These are phyloP conservation scores for Polyporus arcularius DNA, from an alignment of 768 basidiomycete species.

Conservation along the genomic window DNA sequence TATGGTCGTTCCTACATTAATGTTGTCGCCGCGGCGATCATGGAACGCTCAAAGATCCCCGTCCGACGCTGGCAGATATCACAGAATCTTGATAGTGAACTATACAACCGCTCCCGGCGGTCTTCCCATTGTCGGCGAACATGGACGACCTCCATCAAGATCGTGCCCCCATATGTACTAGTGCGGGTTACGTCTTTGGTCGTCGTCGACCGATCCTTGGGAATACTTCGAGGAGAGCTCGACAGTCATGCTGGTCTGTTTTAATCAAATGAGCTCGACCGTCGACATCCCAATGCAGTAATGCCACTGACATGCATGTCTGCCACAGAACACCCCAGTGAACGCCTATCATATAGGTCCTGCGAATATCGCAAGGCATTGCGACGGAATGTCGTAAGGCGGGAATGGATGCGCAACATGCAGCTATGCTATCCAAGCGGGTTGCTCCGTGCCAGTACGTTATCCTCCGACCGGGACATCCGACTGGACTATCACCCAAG, in stretches of 20 bases:
- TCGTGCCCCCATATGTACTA: slow-evolving; percentile 2
- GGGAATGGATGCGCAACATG: too few species aligned
- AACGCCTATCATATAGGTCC: neutral
- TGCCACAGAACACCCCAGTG: neutral
- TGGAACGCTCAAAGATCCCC: slow-evolving; percentile 1
- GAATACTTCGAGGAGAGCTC: neutral
- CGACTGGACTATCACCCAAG: too few species aligned
- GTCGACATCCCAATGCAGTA: neutral
- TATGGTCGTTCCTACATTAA: neutral
- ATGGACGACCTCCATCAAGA: neutral
- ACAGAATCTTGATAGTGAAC: slow-evolving; percentile 1
- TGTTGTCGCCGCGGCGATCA: neutral
- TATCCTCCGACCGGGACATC: neutral
- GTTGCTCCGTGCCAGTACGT: neutral
- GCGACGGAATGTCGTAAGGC: neutral
- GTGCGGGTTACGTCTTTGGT: neutral
- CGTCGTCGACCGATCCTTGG: neutral
- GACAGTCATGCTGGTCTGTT: neutral
- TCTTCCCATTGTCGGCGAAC: neutral
- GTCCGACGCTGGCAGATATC: neutral
- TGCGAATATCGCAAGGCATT: neutral
- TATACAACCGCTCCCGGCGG: neutral
- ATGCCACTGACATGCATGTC: neutral
- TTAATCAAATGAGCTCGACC: neutral
- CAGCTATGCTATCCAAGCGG: neutral